Percentiles rank a stretch among this genome's conserved stretches.
Conservation (phyloP, 208 protist species). For the Acanthamoeba royreba region DNA sequence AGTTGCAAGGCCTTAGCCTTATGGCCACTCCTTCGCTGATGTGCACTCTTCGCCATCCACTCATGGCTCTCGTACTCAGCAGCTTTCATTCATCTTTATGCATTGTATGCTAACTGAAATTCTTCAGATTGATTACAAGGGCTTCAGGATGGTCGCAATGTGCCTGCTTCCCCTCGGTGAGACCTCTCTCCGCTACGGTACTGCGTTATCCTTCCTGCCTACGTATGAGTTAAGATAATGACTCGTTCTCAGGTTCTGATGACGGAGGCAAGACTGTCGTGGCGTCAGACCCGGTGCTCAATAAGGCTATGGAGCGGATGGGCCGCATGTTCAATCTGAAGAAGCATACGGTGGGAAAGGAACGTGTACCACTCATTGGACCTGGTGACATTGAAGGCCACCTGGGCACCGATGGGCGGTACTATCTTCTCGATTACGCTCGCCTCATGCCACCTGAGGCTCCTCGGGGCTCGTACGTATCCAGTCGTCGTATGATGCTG, state of each 20-base stretch:
- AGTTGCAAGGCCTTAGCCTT: neutral
- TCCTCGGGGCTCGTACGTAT: neutral
- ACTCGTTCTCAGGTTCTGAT: neutral
- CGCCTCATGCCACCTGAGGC: neutral
- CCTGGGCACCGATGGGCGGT: neutral
- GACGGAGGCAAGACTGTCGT: neutral
- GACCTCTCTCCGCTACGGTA: neutral
- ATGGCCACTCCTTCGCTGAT: neutral
- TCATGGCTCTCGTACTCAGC: neutral
- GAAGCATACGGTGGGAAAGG: neutral
- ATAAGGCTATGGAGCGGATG: neutral
- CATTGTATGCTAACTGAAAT: neutral
- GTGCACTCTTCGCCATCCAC: neutral
- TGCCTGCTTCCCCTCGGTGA: neutral
- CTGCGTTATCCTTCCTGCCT: neutral
- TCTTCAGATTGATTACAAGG: constrained; percentile 9
- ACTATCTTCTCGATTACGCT: constrained; percentile 10
- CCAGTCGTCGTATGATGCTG: neutral
- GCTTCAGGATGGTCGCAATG: neutral
- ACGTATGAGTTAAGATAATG: neutral
- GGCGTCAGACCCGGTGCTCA: neutral
- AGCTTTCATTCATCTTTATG: neutral
- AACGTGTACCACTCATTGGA: neutral
- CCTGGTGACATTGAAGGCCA: constrained; percentile 29
- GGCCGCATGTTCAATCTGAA: neutral